Evolutionary conservation across 306 rosid species (phyloP).

Genomic region (Vicia villosa): DNA sequence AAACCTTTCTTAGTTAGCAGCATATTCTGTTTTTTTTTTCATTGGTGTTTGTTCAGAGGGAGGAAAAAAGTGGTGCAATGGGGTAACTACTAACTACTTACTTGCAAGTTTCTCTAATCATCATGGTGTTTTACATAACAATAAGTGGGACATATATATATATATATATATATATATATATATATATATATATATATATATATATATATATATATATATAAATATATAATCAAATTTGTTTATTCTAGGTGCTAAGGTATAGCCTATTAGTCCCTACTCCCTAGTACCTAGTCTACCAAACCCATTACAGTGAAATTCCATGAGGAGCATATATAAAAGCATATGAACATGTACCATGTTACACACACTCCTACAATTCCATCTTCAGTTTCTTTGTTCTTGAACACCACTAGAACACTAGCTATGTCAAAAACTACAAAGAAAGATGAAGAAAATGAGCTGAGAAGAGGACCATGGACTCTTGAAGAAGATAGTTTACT

Average conservation of each 20-base stretch:
- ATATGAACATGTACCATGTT: constrained; percentile 36
- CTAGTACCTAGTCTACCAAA: constrained; percentile 33
- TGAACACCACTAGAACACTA: constrained; percentile 22
- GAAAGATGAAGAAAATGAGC: constrained; percentile 55
- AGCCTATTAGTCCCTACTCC: constrained; percentile 39
- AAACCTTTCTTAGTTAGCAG: constrained; percentile 1
- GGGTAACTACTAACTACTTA: no score
- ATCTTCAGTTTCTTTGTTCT: constrained; percentile 31
- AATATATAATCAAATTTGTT: constrained; percentile 29
- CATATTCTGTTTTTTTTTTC: constrained; percentile 29
- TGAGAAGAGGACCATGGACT: constrained; percentile 96
- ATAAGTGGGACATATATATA: no score
- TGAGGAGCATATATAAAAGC: constrained; percentile 33
- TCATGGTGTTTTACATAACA: no score
- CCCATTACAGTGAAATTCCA: constrained; percentile 48
- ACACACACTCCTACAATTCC: constrained; percentile 23
- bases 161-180: no score
- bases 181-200: no score
- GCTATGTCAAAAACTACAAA: constrained; percentile 56
- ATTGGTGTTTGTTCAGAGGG: constrained; percentile 22
- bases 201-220: no score
- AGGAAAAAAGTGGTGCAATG: no score
- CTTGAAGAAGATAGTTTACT: constrained; percentile 90
- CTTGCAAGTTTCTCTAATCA: no score
- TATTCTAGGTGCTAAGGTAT: constrained; percentile 40